Base-by-base conservation (phyloP, 208 protist genomes). In the Porcisia deanei region DNA sequence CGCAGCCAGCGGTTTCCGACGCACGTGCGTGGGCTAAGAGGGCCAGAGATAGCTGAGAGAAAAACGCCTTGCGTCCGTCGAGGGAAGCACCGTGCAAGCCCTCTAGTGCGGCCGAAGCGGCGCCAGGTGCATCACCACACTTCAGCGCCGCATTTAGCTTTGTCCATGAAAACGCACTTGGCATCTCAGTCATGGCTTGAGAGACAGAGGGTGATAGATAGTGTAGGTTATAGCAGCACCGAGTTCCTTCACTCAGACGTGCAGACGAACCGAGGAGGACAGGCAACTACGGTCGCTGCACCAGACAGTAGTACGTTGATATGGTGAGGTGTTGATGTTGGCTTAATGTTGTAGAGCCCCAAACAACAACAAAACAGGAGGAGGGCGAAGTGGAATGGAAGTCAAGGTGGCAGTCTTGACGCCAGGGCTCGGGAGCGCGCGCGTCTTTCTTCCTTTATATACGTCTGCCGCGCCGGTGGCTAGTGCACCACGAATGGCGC, bases 21-120 rank as follows among this genome's bases (percentile, higher is more conserved):
- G 49, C 71, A 25, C 67, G 39, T 9, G 52, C 55, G 12, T 4
- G 66, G 14, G 41, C 65, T 20, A 57, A 30, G 30, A 82, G 57
- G n/a, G 39, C 20, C 1, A 55, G n/a, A 39, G n/a, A 77, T 2
- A 82, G 43, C 59, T 82, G 66, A 2, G 72, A 64, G 57, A 82
- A 76, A 43, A 82, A 82, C 14, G 3, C 0, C 6, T 65, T 72
- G 55, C 77, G 77, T 25, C 49, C 49, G 25, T 75, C 66, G 41
- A 74, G 74, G 25, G 47, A 1, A 9, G 43, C 12, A 1, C 59
- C 67, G 16, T 71, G 71, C 1, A 82, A 43, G 2, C 67, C 72
- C 3, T 73, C 72, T 25, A 55, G 64, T 18, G 58, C 67, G 0
- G 52, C 9, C 0, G 67, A 22, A 0, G 59, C 71, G 2, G 72